Base-by-base conservation (phyloP, 495 filamentous ascomycete species). In the Trichoderma erinaceum region DNA sequence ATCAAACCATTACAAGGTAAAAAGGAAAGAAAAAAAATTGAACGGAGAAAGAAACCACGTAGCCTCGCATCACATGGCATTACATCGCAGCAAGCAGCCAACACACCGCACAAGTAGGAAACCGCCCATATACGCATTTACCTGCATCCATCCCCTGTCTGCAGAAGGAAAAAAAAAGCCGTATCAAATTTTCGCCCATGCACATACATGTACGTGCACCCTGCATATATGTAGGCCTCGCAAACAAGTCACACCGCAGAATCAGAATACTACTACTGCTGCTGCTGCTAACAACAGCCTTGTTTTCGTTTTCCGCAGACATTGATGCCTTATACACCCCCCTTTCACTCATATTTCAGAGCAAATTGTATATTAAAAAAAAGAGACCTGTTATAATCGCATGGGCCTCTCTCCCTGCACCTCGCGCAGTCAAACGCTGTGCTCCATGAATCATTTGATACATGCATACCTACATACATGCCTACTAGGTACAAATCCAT, bases 11-110 rank as follows among this genome's bases (percentile, higher is more conserved):
- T 38, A 38, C 5, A 38, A 38, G 7, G 8, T 0, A 38, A 38
- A 38, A 38, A 38, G 7, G 8, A 3, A 38, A 38, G 8, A 3
- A 38, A 38, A 38, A 38, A 35, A 35, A 35, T 35, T 38, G 35
- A 38, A 38, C 3, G 3, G 35, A 38, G 29, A 6, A 38, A 38
- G 35, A 38, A 38, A 21, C 48, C 48, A 52, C 48, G 48, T 52
- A 52, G 48, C 18, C n/a, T 48, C 44, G 44, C 44, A 48, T 48
- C 48, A n/a, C 48, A 52, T 52, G 3, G 48, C 48, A 52, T n/a
- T n/a, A n/a, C 48, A 52, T 52, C 48, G 48, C 48, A 52, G 16
- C 48, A 23, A 38, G 35, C 35, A 38, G 8, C 35, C 7, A 16
- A 21, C 16, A 18, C 15, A 10, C 48, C 8, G 48, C 48, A 52